phyloP scores from a whole-genome alignment of 78 protist genomes.

The Isochrysis galbana region DNA sequence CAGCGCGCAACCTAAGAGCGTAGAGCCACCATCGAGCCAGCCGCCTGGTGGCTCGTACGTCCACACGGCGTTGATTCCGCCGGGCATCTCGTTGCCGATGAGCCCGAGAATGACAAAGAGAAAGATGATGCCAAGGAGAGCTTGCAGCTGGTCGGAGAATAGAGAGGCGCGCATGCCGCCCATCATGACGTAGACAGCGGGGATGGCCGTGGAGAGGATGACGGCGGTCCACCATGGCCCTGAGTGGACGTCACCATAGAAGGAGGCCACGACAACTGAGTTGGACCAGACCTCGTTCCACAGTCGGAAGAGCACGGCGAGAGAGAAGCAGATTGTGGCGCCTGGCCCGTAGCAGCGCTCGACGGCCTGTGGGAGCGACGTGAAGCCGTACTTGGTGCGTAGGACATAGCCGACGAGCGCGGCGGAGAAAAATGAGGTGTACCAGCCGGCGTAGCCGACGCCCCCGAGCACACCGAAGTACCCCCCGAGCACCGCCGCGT shows the following conservation, averaged over 20 bases:
- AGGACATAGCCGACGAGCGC: background rate
- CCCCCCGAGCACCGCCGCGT: background rate
- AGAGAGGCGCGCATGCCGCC: conserved; percentile 29
- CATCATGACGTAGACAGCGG: background rate
- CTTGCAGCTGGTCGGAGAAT: background rate
- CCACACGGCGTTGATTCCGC: background rate
- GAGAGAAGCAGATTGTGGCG: background rate
- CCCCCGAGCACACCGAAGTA: background rate
- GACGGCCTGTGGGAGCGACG: conserved; percentile 15
- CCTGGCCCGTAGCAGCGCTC: background rate
- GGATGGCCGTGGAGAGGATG: background rate
- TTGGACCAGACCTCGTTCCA: conserved; percentile 34
- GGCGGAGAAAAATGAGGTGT: background rate
- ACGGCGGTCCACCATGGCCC: background rate
- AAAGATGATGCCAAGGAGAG: background rate
- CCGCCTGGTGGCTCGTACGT: background rate
- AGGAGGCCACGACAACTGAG: background rate
- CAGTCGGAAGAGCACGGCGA: background rate
- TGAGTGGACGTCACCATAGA: background rate
- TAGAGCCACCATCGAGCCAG: background rate
- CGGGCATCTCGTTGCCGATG: background rate
- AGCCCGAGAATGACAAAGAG: background rate
- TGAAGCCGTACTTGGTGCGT: background rate
- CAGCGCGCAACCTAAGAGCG: background rate
- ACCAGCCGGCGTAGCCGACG: conserved; percentile 21